phyloP scores from a whole-genome alignment of 2,329 filamentous ascomycete species.

The Stachybotrys chlorohalonatus region DNA sequence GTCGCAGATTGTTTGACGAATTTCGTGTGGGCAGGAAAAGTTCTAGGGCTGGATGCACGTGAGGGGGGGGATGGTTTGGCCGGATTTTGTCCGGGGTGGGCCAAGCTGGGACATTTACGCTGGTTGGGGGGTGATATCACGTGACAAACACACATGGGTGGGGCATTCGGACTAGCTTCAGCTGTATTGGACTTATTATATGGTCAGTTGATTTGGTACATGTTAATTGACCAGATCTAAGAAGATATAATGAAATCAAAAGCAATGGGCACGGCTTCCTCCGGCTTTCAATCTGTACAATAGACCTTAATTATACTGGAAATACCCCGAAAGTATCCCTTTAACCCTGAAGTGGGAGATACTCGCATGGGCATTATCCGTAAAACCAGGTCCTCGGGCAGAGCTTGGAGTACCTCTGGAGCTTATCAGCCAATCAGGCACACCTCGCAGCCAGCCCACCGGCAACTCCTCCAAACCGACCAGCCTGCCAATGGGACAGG shows the following conservation, averaged over 20 bases:
- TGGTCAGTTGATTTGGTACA: too few relatives aligned
- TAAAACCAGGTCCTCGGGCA: too few relatives aligned
- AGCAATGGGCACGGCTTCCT: not conserved
- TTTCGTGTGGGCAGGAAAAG: constrained; percentile 35
- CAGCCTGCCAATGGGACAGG: not conserved
- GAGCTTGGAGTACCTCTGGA: too few relatives aligned
- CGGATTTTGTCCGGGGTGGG: not conserved
- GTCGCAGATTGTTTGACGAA: constrained; percentile 29
- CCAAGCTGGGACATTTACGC: not conserved
- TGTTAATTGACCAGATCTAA: too few relatives aligned
- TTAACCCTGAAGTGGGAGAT: too few relatives aligned
- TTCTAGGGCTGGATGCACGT: constrained; percentile 34
- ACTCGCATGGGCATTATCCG: too few relatives aligned
- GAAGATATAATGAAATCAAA: too few relatives aligned
- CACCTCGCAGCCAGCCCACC: not conserved
- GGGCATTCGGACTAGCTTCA: not conserved
- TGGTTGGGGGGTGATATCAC: not conserved
- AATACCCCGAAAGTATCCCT: too few relatives aligned
- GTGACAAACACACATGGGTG: not conserved
- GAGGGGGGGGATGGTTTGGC: constrained; percentile 16
- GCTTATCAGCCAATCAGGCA: not conserved
- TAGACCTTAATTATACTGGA: not conserved
- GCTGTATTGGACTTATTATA: too few relatives aligned
- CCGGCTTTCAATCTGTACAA: not conserved
- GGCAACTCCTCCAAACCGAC: not conserved